A percentile compares a stretch with the other conserved stretches of the same genome.
Conservation (phyloP, 805 yeast genomes). For the Starmerella bacillaris region DNA sequence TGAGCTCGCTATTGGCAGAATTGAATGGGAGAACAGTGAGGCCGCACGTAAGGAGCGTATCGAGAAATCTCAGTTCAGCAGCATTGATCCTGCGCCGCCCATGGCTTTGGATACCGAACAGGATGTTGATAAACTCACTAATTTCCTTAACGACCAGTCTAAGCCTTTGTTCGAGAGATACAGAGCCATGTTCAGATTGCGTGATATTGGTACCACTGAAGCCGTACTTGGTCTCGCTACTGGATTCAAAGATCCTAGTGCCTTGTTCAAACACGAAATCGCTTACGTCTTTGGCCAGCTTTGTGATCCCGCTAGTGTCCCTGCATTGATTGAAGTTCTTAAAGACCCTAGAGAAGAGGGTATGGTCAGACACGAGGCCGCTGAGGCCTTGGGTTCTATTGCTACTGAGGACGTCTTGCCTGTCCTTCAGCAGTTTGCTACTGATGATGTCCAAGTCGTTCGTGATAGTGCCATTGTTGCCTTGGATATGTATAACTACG, state of each 20-base stretch:
- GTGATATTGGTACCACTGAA: conserved; percentile 86
- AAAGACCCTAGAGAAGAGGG: conserved; percentile 70
- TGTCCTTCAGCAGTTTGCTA: conserved; percentile 56
- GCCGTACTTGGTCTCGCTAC: conserved; percentile 82
- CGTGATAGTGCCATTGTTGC: conserved; percentile 96
- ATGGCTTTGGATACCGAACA: conserved; percentile 43
- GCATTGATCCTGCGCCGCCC: conserved; percentile 98
- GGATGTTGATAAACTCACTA: conserved; percentile 47
- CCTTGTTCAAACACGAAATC: conserved; percentile 90
- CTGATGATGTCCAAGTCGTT: conserved; percentile 75
- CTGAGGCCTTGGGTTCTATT: conserved; percentile 93
- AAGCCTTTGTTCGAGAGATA: conserved; percentile 81
- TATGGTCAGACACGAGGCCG: conserved; percentile 99
- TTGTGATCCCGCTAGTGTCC: conserved; percentile 83
- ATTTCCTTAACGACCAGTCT: conserved; percentile 53
- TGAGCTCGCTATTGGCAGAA: conserved; percentile 89
- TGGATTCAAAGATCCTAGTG: conserved; percentile 80
- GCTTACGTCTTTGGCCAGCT: conserved; percentile 97
- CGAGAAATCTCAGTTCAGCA: conserved; percentile 59
- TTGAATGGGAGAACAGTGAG: conserved; percentile 74
- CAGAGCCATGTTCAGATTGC: conserved; percentile 93
- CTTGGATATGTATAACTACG: conserved; percentile 93
- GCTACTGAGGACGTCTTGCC: conserved; percentile 93
- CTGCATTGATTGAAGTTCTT: conserved; percentile 66
- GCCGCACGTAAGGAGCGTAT: conserved; percentile 46